Evolutionary conservation across 257 asterid species (phyloP).

Genomic region (Penstemon barbatus): DNA sequence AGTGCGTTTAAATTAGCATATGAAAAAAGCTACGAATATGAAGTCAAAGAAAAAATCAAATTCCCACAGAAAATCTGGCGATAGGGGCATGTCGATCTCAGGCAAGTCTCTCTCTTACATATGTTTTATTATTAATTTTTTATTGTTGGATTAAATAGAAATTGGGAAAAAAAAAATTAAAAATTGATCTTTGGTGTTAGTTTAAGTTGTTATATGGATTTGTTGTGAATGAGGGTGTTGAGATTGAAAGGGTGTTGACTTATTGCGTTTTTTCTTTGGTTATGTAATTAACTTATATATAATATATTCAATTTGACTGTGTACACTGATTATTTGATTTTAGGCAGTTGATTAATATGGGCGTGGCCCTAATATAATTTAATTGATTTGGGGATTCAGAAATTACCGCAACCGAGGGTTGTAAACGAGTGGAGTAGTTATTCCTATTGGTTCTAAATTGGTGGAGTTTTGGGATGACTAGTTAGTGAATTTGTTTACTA

Average conservation of each 20-base stretch:
- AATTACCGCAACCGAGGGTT: not conserved
- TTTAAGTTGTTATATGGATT: constrained; percentile 19
- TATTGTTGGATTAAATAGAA: constrained; percentile 16
- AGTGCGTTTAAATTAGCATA: constrained; percentile 18
- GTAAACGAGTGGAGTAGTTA: constrained; percentile 1
- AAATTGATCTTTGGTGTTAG: not conserved
- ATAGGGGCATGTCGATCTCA: constrained; percentile 38
- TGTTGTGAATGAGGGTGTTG: constrained; percentile 18
- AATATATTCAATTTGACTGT: constrained; percentile 5
- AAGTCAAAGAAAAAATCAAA: constrained; percentile 30
- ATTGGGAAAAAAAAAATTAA: not conserved
- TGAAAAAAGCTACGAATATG: constrained; percentile 26
- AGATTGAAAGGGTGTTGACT: constrained; percentile 25
- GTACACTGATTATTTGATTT: constrained; percentile 7
- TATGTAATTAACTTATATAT: constrained; percentile 10
- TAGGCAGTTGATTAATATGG: constrained; percentile 13
- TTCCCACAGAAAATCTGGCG: constrained; percentile 28
- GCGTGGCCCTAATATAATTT: constrained; percentile 24
- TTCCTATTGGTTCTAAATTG: not conserved
- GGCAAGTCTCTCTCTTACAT: constrained; percentile 25
- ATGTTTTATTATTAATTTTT: not conserved
- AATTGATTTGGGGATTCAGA: constrained; percentile 6
- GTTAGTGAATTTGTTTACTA: not conserved
- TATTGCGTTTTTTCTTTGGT: not conserved
- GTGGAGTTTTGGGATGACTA: constrained; percentile 11